phyloP scores from a whole-genome alignment of 2,329 filamentous ascomycete genomes.

The Fusarium bulbicola region DNA sequence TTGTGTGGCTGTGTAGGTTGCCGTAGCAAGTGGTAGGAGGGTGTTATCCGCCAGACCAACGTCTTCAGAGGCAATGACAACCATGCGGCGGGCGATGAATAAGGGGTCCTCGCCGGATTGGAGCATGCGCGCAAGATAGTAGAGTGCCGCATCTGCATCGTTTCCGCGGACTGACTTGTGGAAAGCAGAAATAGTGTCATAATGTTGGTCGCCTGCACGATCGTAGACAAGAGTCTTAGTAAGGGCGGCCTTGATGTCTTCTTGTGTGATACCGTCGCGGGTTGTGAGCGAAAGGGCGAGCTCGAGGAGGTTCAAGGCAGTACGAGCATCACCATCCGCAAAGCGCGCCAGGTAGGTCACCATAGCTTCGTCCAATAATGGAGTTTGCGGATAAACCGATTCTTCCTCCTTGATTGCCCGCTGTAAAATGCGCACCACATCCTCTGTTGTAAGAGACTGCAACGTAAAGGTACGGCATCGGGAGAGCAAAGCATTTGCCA shows the following conservation, averaged over 20 bases:
- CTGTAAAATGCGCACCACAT: conserved; percentile 77
- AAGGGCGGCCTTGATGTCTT: conserved; percentile 80
- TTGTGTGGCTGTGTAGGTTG: conserved; percentile 86
- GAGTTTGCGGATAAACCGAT: conserved; percentile 50
- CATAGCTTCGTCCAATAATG: conserved; percentile 79
- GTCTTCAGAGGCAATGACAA: conserved; percentile 95
- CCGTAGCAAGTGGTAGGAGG: conserved; percentile 84
- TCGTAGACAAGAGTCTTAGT: conserved; percentile 97
- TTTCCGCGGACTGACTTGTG: conserved; percentile 94
- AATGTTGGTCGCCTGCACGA: conserved; percentile 93
- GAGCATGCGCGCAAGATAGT: conserved; percentile 96
- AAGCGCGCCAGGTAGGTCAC: conserved; percentile 85
- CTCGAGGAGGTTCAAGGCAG: conserved; percentile 90
- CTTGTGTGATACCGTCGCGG: conserved; percentile 72
- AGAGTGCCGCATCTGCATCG: conserved; percentile 86
- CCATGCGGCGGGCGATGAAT: conserved; percentile 90
- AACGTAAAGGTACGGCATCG: conserved; percentile 92
- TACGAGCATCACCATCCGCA: conserved; percentile 91
- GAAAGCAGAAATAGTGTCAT: conserved; percentile 96
- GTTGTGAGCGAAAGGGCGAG: conserved; percentile 77
- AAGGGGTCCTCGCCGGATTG: conserved; percentile 93
- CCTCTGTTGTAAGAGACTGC: conserved; percentile 74
- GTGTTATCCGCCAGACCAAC: conserved; percentile 89
- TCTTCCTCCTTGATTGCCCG: conserved; percentile 77
- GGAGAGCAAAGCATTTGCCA: conserved; percentile 86